These are phyloP conservation scores for Pelargonium myrrhifolium DNA, from an alignment of 441 rosid species.

Conservation along the genomic window DNA sequence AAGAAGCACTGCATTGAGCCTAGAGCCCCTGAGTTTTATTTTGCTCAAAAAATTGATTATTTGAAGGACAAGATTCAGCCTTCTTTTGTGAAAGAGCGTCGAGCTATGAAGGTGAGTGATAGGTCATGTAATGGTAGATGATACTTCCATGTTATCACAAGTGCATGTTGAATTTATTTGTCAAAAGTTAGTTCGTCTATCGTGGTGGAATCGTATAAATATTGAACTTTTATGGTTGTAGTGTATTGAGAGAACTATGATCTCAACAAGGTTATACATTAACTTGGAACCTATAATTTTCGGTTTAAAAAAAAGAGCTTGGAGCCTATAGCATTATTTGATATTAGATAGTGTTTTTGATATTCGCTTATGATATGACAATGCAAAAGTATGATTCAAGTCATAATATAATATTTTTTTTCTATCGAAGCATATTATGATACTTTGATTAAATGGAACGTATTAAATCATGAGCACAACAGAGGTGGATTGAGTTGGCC, in stretches of 20 bases:
- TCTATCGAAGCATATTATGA: neutral
- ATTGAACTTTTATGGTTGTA: too few species aligned
- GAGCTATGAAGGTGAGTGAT: conserved; percentile 77
- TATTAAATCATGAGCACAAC: neutral
- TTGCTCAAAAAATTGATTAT: conserved; percentile 83
- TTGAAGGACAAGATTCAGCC: conserved; percentile 76
- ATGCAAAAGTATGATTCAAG: neutral
- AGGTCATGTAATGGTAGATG: neutral
- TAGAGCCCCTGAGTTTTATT: conserved; percentile 97
- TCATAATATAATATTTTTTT: neutral
- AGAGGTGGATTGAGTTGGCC: neutral
- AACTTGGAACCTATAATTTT: too few species aligned
- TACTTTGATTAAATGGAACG: neutral
- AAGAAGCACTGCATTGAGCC: conserved; percentile 89
- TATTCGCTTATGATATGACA: neutral
- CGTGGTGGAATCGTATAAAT: too few species aligned
- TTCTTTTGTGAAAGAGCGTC: conserved; percentile 64
- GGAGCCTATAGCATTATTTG: neutral
- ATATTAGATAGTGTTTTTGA: neutral
- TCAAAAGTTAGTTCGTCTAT: neutral
- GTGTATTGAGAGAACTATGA: too few species aligned
- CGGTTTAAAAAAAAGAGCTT: too few species aligned
- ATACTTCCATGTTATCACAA: neutral
- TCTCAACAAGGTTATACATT: too few species aligned
- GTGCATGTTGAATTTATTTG: neutral